Evolutionary conservation across 1,284 basidiomycete species (phyloP).

Genomic region (Pulveroboletus sp.): DNA sequence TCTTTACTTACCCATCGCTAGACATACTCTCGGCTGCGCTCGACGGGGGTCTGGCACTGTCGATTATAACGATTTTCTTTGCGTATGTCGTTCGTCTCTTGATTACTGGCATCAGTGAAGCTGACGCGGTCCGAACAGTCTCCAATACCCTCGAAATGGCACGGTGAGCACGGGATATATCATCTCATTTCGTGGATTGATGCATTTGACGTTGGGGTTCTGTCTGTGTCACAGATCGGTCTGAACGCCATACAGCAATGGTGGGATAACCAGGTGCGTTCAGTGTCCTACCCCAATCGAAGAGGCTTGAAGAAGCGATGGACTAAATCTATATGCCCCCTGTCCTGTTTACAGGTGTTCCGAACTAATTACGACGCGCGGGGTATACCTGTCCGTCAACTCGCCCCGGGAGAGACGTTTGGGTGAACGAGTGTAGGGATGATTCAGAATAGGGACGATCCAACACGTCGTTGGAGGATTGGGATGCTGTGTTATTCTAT

Average conservation of each 20-base stretch:
- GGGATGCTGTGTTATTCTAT: not conserved
- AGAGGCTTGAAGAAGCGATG: too few relatives aligned
- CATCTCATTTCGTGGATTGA: not conserved
- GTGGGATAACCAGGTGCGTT: slow-evolving; percentile 50
- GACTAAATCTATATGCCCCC: not conserved
- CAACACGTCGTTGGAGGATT: not conserved
- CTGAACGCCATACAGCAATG: slow-evolving; percentile 39
- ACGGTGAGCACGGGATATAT: slow-evolving; percentile 16
- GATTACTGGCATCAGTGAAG: not conserved
- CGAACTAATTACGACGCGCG: slow-evolving; percentile 36
- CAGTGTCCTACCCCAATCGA: not conserved
- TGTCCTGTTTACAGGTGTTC: slow-evolving; percentile 24
- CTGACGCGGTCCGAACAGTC: slow-evolving; percentile 18
- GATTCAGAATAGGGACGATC: not conserved
- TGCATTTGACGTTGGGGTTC: not conserved
- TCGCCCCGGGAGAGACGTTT: slow-evolving; percentile 38
- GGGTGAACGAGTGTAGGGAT: slow-evolving; percentile 20
- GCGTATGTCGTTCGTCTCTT: slow-evolving; percentile 20
- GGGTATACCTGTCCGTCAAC: slow-evolving; percentile 38
- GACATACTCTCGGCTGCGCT: slow-evolving; percentile 60
- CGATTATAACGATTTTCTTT: slow-evolving; percentile 52
- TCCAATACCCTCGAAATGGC: slow-evolving; percentile 31
- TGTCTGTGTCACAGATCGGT: slow-evolving; percentile 38
- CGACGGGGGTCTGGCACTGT: slow-evolving; percentile 52
- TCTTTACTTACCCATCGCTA: slow-evolving; percentile 11